These are phyloP conservation scores for Xylariaceae sp. DNA, from an alignment of 2,329 filamentous ascomycete species.

Conservation along the genomic window DNA sequence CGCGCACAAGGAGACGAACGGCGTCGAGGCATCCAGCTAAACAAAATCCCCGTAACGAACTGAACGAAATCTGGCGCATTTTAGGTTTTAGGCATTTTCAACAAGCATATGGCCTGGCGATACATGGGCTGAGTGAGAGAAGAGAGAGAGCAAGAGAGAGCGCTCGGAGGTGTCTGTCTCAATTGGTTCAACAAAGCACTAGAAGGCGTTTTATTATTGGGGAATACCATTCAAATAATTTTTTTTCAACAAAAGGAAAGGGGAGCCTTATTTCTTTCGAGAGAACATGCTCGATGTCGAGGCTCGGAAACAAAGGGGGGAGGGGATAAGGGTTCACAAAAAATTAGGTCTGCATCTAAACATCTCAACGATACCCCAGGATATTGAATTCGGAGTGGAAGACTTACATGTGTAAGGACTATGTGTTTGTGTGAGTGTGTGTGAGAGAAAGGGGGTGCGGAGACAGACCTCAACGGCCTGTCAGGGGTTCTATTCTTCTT, in stretches of 20 bases:
- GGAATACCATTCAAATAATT: not conserved
- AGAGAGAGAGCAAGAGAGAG: no score
- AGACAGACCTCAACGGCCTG: conserved; percentile 24
- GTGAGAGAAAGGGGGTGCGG: not conserved
- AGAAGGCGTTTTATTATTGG: conserved; percentile 26
- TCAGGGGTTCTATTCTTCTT: not conserved
- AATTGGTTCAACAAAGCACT: conserved; percentile 34
- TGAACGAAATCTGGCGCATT: conserved; percentile 29
- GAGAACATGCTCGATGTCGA: conserved; percentile 23
- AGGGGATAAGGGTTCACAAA: conserved; percentile 10
- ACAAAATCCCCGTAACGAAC: conserved; percentile 18
- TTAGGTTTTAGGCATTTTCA: conserved; percentile 33
- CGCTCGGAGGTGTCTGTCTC: conserved; percentile 9
- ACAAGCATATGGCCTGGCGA: conserved; percentile 26
- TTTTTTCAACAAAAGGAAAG: conserved; percentile 33
- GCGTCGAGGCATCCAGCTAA: conserved; percentile 20
- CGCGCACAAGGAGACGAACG: conserved; percentile 26
- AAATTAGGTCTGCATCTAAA: conserved; percentile 31
- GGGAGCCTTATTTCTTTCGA: conserved; percentile 15
- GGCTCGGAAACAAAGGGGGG: conserved; percentile 23
- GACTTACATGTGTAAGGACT: conserved; percentile 1
- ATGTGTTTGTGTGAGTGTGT: not conserved
- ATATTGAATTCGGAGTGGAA: conserved; percentile 17
- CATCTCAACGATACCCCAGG: conserved; percentile 41
- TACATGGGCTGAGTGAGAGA: not conserved